Base-by-base conservation (phyloP, 2,329 filamentous ascomycete species). In the Microsporum canis region DNA sequence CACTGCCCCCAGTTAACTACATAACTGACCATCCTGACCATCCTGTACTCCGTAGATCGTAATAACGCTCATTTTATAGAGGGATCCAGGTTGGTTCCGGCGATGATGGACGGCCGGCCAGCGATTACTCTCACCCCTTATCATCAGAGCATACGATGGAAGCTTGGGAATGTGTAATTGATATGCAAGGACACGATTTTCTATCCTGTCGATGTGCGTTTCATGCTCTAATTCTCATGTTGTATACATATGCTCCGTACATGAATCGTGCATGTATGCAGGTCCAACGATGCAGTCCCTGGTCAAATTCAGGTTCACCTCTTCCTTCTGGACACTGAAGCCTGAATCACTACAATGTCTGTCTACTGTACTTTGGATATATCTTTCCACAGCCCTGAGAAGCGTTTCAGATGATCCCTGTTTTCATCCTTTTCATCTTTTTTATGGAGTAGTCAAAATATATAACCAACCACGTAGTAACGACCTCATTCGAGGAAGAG, bases 231-330 rank as follows among this genome's bases (percentile, higher is more conserved):
- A 17, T 55, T 55, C 33, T 55, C 51, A 55, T 17, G 51, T 55
- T 55, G 51, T 55, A 55, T 55, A 55, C 51, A 55, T 36, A 55
- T n/a, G 10, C 39, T n/a, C 39, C n/a, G n/a, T n/a, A n/a, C 39
- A 43, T 43, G 17, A 33, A 55, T 36, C 51, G 51, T 55, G 51
- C 51, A 55, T 36, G 31, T 12, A 36, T 55, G 31, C 51, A 36
- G 31, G 31, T 29, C 23, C 23, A 5, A 1, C 27, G 31, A 55
- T 36, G 31, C 51, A 12, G 33, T 31, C 45, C 27, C 51, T 55
- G 51, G n/a, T 23, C 51, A 55, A 34, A 34, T 34, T 36, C 51
- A 34, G 14, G 6, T 4, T 55, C 23, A 7, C 31, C n/a, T 23
- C 17, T 23, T 23, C 17, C 17, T 23, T 23, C 17, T 23, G 17